Evolutionary conservation across 2,329 filamentous ascomycete species (phyloP), one percentile per base, ranked within the genome.

Genomic region (Pseudogymnoascus sp.): DNA sequence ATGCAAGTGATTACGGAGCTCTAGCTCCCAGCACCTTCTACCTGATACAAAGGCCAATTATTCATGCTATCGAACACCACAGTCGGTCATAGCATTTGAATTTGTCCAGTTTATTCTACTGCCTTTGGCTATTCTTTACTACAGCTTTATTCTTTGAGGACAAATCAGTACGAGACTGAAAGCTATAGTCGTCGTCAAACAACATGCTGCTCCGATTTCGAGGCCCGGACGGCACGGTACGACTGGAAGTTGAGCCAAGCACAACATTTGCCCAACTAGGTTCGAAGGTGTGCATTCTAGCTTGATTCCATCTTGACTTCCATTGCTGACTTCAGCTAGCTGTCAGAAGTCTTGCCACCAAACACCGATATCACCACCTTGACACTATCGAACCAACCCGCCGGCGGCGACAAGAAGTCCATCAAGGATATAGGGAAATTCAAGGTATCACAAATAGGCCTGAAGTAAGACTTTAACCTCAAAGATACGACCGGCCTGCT

Each of bases 161-260:
- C 16, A 56, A 19, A 14, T 28, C 50, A 14, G n/a, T 22, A 56
- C 28, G 10, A 33, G 16, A 37, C 46, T 8, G 3, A 22, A 33
- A 33, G 28, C 28, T 56, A 22, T 35, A 19, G 7, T 33, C 11
- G 7, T 33, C 11, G 50, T 22, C 63, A 53, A 69, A 72, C 73
- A 78, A 73, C 67, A 96, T 96, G 86, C 82, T 96, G 72, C 81
- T 97, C 63, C 86, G 93, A 75, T 90, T 96, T 70, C 88, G 93
- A 71, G 92, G 92, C 74, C 91, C 90, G 67, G 92, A 97, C 79
- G 95, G 95, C 79, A 95, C 95, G 82, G 88, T 93, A 76, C 89
- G 95, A 70, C 81, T 98, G 71, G 90, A 82, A 61, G 84, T 96
- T 69, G 87, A 93, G 70, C 84, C 88, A 60, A 82, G 83, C 43